A percentile compares a stretch with the other conserved stretches of the same genome.
Conservation (phyloP, 495 filamentous ascomycete genomes). For the Apodospora peruviana region DNA sequence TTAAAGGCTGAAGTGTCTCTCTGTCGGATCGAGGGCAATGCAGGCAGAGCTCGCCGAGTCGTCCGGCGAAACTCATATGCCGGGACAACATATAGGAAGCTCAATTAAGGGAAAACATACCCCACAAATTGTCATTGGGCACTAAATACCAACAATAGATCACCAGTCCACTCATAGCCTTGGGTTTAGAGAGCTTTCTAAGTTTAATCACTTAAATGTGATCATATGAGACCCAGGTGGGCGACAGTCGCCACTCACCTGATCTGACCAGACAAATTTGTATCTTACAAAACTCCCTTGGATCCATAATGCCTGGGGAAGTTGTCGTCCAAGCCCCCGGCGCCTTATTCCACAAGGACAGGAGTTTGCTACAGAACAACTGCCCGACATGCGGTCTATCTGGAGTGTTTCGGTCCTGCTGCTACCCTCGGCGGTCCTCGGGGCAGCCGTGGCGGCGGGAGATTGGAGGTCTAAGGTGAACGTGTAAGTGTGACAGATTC, state of each 20-base stretch:
- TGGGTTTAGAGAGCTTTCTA: neutral
- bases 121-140: constrained; percentile 23
- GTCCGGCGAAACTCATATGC: constrained; percentile 7
- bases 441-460: constrained; percentile 15
- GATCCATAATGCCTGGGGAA: constrained; percentile 6
- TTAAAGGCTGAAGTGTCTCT: constrained; percentile 1
- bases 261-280: constrained; percentile 20
- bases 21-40: constrained; percentile 1
- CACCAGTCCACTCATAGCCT: constrained; percentile 14
- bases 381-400: constrained; percentile 28
- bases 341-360: too few species aligned
- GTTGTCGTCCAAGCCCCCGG: neutral
- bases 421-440: constrained; percentile 27
- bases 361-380: constrained; percentile 8
- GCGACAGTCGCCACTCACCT: constrained; percentile 20
- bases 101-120: constrained; percentile 22
- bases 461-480: constrained; percentile 29
- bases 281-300: constrained; percentile 23
- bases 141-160: constrained; percentile 21
- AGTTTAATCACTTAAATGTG: constrained; percentile 13
- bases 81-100: constrained; percentile 8
- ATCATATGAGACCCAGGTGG: constrained; percentile 4
- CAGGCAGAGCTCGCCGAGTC: neutral
- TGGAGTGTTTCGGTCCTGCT: constrained; percentile 18
- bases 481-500: constrained; percentile 17